Evolutionary conservation across 2,329 filamentous ascomycete species (phyloP).

Genomic region (Penicillium occitanis): DNA sequence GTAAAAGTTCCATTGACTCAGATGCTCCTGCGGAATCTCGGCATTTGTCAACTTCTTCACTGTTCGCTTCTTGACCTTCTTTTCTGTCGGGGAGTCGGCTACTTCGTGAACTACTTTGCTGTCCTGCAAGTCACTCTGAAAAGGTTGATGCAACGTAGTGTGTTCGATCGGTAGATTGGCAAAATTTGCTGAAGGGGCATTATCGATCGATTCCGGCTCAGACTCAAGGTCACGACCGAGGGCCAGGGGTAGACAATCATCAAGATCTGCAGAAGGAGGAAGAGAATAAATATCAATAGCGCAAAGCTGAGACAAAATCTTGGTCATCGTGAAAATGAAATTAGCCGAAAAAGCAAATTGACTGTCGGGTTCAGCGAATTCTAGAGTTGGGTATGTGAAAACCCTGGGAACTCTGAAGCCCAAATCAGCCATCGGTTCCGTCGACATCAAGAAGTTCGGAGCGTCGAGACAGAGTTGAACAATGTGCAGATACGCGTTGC

Average conservation of each 20-base stretch:
- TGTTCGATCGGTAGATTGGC: conserved; percentile 20
- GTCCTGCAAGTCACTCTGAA: conserved; percentile 25
- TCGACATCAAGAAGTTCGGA: conserved; percentile 51
- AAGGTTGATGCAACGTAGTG: conserved; percentile 21
- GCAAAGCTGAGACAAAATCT: conserved; percentile 44
- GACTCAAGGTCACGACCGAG: conserved; percentile 38
- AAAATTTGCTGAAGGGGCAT: background rate
- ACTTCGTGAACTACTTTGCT: conserved; percentile 25
- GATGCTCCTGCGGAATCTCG: conserved; percentile 55
- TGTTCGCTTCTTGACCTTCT: conserved; percentile 39
- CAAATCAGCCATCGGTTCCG: conserved; percentile 44
- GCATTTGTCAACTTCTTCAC: conserved; percentile 49
- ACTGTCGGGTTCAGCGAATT: conserved; percentile 41
- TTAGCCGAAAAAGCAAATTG: conserved; percentile 47
- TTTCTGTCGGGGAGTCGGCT: conserved; percentile 31
- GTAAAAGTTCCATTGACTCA: conserved; percentile 59
- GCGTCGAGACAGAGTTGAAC: conserved; percentile 62
- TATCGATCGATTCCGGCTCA: conserved; percentile 24
- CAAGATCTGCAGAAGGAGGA: conserved; percentile 41
- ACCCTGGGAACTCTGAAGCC: conserved; percentile 42
- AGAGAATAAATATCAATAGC: conserved; percentile 44
- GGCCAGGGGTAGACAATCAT: conserved; percentile 44
- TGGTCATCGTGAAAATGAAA: conserved; percentile 45
- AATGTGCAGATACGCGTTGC: conserved; percentile 62
- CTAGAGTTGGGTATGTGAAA: conserved; percentile 45